Evolutionary conservation across 208 protist species (phyloP).

Genomic region (Histomonas meleagridis): DNA sequence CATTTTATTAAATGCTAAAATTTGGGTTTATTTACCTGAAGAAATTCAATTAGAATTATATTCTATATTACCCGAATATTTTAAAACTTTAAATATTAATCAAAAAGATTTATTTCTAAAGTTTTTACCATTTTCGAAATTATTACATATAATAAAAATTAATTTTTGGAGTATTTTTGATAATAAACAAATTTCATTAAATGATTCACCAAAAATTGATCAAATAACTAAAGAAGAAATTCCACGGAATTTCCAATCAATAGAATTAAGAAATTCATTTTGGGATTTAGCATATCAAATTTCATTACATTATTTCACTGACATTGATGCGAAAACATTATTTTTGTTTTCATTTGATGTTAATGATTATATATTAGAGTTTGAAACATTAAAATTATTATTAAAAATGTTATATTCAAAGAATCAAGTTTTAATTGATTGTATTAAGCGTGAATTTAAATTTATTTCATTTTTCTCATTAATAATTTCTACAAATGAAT

Average conservation of each 20-base stretch:
- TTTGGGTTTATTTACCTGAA: neutral
- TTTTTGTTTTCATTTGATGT: neutral
- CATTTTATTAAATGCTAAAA: neutral
- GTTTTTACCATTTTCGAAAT: neutral
- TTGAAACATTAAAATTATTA: neutral
- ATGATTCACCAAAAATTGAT: constrained; percentile 8
- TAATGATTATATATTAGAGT: neutral
- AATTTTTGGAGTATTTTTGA: neutral
- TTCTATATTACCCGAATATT: neutral
- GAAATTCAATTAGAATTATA: neutral
- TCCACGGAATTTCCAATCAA: neutral
- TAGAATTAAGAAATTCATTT: neutral
- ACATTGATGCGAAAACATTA: neutral
- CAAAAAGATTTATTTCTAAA: neutral
- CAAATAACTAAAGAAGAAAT: neutral
- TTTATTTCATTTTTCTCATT: neutral
- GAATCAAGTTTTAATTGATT: neutral
- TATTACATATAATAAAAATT: neutral
- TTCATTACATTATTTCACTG: neutral
- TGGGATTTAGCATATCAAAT: neutral
- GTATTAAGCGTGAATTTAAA: neutral
- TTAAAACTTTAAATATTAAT: neutral
- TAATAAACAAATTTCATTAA: neutral
- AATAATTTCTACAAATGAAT: neutral
- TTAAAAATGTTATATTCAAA: neutral